These are phyloP conservation scores for Solanum arcanum DNA, from an alignment of 257 asterid genomes.

Conservation along the genomic window DNA sequence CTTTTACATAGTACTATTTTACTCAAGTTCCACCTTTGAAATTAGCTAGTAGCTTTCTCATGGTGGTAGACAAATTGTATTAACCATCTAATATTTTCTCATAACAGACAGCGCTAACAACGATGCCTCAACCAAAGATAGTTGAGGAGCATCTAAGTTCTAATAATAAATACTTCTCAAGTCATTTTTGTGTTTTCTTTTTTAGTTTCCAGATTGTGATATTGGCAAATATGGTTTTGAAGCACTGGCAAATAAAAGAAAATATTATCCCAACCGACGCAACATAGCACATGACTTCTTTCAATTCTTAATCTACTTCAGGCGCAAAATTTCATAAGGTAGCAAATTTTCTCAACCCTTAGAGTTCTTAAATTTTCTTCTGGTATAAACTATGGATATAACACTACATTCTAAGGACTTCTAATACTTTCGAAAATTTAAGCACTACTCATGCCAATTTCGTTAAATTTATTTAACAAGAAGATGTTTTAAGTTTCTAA, in stretches of 20 bases:
- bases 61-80: background rate
- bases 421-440: background rate
- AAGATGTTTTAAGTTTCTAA: background rate
- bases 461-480: background rate
- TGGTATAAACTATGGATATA: background rate
- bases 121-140: background rate
- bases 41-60: background rate
- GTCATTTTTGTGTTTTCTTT: background rate
- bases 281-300: background rate
- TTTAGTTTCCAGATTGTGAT: background rate
- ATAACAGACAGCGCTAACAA: background rate
- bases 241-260: background rate
- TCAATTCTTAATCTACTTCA: background rate
- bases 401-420: background rate
- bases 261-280: background rate
- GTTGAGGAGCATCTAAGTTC: background rate
- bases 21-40: background rate
- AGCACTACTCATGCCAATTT: background rate
- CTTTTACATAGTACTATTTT: background rate
- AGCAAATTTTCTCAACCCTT: background rate
- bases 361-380: background rate
- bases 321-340: background rate
- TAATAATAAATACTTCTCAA: background rate
- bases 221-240: background rate
- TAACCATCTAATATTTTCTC: background rate